A percentile compares a stretch with the other conserved stretches of the same genome.
These are phyloP conservation scores for Phycomyces blakesleeanus DNA, from an alignment of 192 early-diverging fungal genomes.

Conservation along the genomic window DNA sequence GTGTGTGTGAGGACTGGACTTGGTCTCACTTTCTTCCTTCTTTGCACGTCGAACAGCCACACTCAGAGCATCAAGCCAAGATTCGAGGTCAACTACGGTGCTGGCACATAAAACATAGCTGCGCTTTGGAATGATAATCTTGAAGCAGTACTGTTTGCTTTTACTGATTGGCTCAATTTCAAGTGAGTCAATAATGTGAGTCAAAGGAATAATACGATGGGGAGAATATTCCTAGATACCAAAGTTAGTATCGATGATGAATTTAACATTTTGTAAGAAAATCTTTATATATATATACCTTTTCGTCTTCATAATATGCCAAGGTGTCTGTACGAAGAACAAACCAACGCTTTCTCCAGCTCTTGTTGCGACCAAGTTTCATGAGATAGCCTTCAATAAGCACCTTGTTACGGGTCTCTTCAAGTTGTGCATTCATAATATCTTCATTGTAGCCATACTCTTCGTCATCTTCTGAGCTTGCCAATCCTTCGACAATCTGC, in stretches of 20 bases:
- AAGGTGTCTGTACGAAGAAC: conserved; percentile 52
- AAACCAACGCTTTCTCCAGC: conserved; percentile 65
- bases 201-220: conserved; percentile 44
- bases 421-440: conserved; percentile 34
- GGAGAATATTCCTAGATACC: conserved; percentile 45
- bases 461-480: conserved; percentile 35
- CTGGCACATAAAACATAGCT: conserved; percentile 49
- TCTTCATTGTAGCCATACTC: conserved; percentile 21
- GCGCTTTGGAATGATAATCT: conserved; percentile 51
- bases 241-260: background rate
- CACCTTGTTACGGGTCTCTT: conserved; percentile 44
- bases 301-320: conserved; percentile 58
- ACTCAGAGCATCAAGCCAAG: conserved; percentile 50
- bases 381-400: conserved; percentile 49
- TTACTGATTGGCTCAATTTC: conserved; percentile 53
- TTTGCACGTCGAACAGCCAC: conserved; percentile 41
- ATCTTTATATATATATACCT: conserved; percentile 30
- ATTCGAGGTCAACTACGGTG: conserved; percentile 40
- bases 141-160: conserved; percentile 48
- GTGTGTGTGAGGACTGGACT: background rate
- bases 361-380: conserved; percentile 54
- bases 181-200: conserved; percentile 48
- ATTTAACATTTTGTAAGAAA: background rate
- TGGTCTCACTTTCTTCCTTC: conserved; percentile 20
- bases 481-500: conserved; percentile 21